Percentiles rank a stretch among this genome's conserved stretches.
Conservation (phyloP, 495 filamentous ascomycete genomes). For the Lepraria neglecta region DNA sequence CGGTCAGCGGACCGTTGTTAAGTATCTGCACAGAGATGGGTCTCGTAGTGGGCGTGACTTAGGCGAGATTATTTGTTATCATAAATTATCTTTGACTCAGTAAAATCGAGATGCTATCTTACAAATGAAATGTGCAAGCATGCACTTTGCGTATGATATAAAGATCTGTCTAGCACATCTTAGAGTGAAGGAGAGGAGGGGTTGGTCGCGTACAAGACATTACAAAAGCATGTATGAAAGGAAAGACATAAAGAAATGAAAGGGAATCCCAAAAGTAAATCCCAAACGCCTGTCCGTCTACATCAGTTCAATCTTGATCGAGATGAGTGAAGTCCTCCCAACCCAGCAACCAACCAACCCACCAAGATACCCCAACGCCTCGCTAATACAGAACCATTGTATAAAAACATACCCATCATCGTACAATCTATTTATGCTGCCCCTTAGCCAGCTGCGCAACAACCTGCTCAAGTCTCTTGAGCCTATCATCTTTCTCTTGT, state of each 20-base stretch:
- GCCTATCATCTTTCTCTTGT: constrained; percentile 21
- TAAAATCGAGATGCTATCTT: too few species aligned
- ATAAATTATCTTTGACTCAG: too few species aligned
- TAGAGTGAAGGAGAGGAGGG: not conserved
- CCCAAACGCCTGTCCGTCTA: not conserved
- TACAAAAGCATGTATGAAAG: not conserved
- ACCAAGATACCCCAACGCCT: constrained; percentile 9
- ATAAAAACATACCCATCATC: not conserved
- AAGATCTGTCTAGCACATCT: not conserved
- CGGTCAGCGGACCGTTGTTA: too few species aligned
- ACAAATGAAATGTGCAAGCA: not conserved
- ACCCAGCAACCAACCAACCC: not conserved
- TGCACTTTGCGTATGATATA: not conserved
- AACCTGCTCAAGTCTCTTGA: constrained; percentile 19
- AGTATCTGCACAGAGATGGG: too few species aligned
- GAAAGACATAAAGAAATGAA: not conserved
- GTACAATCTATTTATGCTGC: constrained; percentile 15
- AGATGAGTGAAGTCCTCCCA: not conserved
- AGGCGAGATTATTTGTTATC: too few species aligned
- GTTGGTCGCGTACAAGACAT: not conserved
- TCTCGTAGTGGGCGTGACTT: too few species aligned
- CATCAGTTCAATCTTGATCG: not conserved
- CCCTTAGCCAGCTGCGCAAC: constrained; percentile 7
- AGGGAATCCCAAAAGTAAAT: too few species aligned
- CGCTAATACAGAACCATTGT: not conserved